These are phyloP conservation scores for Xerocomus nothofagi DNA, from an alignment of 1,284 basidiomycete species.

Conservation along the genomic window DNA sequence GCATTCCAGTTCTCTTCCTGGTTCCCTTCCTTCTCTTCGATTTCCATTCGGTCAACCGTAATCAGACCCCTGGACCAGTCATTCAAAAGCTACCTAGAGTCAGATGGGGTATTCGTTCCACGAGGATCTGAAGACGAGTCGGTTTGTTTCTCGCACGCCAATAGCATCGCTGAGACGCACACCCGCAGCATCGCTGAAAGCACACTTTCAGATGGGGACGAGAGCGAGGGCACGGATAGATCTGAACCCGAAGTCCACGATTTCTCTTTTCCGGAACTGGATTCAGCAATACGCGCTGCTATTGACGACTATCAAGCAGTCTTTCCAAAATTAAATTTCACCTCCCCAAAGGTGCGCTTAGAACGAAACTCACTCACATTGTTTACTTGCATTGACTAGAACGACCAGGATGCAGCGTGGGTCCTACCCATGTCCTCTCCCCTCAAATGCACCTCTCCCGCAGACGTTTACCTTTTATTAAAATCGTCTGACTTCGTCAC, in stretches of 20 bases:
- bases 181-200: slow-evolving; percentile 48
- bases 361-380: background rate
- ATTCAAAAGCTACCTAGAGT: slow-evolving; percentile 74
- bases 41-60: slow-evolving; percentile 78
- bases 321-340: slow-evolving; percentile 96
- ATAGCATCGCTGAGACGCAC: slow-evolving; percentile 9
- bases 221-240: slow-evolving; percentile 38
- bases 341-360: slow-evolving; percentile 74
- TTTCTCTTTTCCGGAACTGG: slow-evolving; percentile 78
- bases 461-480: slow-evolving; percentile 90
- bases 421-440: slow-evolving; percentile 85
- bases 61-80: slow-evolving; percentile 68
- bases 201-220: slow-evolving; percentile 53
- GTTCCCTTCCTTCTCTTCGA: slow-evolving; percentile 74
- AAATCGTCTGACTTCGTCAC: slow-evolving; percentile 92
- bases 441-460: slow-evolving; percentile 82
- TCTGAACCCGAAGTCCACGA: slow-evolving; percentile 41
- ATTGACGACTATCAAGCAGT: slow-evolving; percentile 77
- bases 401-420: slow-evolving; percentile 84
- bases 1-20: slow-evolving; percentile 86
- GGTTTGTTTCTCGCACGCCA: slow-evolving; percentile 34
- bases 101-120: slow-evolving; percentile 81
- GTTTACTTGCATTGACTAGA: background rate
- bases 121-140: slow-evolving; percentile 78
- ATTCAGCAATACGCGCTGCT: slow-evolving; percentile 68